Conservation (phyloP, 2,329 filamentous ascomycete species). For the Alternaria brassicae region DNA sequence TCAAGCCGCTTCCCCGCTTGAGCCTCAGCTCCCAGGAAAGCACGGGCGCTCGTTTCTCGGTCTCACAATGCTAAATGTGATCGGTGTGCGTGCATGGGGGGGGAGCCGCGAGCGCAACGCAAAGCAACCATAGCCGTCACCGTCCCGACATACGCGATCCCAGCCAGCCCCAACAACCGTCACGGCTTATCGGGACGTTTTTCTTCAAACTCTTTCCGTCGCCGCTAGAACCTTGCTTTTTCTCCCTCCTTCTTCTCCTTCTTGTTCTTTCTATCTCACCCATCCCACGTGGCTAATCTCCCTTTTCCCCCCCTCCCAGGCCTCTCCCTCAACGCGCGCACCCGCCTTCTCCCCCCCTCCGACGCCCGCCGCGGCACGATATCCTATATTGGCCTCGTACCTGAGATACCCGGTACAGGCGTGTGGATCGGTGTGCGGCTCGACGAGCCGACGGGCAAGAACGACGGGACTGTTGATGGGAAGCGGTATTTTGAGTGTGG, state of each 20-base stretch:
- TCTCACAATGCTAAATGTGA: slow-evolving; percentile 13
- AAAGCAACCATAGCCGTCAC: too few species aligned
- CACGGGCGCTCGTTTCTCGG: not conserved
- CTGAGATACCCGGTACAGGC: slow-evolving; percentile 71
- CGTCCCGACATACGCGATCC: not conserved
- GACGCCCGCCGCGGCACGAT: slow-evolving; percentile 74
- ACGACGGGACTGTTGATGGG: slow-evolving; percentile 74
- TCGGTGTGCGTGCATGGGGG: slow-evolving; percentile 33
- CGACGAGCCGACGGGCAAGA: slow-evolving; percentile 83
- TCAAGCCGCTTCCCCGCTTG: slow-evolving; percentile 26
- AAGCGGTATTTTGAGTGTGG: slow-evolving; percentile 74
- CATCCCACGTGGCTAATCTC: too few species aligned
- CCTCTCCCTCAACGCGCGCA: slow-evolving; percentile 35
- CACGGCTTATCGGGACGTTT: not conserved
- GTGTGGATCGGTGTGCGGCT: slow-evolving; percentile 75
- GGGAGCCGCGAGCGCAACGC: too few species aligned
- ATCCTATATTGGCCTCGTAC: slow-evolving; percentile 74
- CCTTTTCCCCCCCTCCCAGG: slow-evolving; percentile 24
- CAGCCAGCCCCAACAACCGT: not conserved
- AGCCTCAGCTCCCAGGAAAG: slow-evolving; percentile 19
- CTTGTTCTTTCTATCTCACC: too few species aligned
- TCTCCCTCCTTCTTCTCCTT: not conserved
- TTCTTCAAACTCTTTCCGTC: too few species aligned
- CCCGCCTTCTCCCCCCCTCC: slow-evolving; percentile 62
- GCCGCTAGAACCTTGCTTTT: too few species aligned